Conservation (phyloP, 202 grass and related monocot species). For the Carex sylvatica region DNA sequence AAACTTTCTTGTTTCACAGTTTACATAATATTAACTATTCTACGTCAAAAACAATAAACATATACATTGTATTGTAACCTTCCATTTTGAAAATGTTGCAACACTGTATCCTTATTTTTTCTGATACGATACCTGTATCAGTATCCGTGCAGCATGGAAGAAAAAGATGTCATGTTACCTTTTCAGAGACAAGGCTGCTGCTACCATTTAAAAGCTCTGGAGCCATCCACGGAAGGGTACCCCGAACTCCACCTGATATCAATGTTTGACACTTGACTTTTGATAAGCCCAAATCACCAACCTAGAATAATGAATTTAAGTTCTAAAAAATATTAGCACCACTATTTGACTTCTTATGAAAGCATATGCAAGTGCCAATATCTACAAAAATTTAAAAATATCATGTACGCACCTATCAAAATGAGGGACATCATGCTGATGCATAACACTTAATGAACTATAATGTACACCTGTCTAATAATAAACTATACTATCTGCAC, state of each 20-base stretch:
- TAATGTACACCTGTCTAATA: not conserved
- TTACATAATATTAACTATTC: not conserved
- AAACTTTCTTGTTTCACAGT: not conserved
- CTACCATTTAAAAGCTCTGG: conserved; percentile 84
- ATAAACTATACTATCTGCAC: not conserved
- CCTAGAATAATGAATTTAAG: conserved; percentile 36
- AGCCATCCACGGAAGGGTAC: conserved; percentile 94
- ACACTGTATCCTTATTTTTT: not conserved
- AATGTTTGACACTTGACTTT: conserved; percentile 87
- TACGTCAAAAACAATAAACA: not conserved
- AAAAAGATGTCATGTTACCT: conserved; percentile 41
- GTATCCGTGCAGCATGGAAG: not conserved
- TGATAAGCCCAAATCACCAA: conserved; percentile 92
- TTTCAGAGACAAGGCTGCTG: conserved; percentile 84
- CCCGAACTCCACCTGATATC: conserved; percentile 84
- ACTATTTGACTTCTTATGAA: not conserved
- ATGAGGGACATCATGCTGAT: not conserved
- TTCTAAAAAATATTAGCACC: not conserved
- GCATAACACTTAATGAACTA: not conserved
- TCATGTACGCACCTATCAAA: not conserved
- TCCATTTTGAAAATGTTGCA: not conserved
- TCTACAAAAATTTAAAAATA: not conserved
- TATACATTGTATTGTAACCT: not conserved
- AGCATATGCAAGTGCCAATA: not conserved
- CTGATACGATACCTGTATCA: not conserved